Evolutionary conservation across 257 asterid species (phyloP).

Genomic region (Solanum stenotomum): DNA sequence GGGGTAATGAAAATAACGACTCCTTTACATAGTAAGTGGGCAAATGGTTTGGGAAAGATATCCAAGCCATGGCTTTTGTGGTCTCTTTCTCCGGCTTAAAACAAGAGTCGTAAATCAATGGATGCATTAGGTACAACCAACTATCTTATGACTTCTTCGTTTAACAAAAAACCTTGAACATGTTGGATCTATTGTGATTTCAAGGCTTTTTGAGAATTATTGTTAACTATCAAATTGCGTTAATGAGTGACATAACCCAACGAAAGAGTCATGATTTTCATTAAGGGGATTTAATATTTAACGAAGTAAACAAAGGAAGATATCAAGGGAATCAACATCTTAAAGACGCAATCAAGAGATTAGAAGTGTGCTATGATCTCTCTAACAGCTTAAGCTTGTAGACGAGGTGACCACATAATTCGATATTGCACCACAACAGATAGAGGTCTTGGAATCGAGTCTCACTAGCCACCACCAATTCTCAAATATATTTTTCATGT

Average conservation of each 20-base stretch:
- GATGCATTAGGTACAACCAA: too few species aligned
- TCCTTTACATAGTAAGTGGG: too few species aligned
- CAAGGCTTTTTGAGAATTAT: not conserved
- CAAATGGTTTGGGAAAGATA: too few species aligned
- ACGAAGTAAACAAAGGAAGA: not conserved
- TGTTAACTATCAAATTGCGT: not conserved
- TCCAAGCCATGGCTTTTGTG: too few species aligned
- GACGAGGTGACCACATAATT: not conserved
- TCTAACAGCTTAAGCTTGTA: too few species aligned
- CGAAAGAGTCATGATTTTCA: not conserved
- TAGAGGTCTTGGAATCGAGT: not conserved
- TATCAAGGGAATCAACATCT: not conserved
- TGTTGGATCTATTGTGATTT: not conserved
- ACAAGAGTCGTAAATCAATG: too few species aligned
- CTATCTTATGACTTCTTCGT: conserved; percentile 12
- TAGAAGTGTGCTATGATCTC: not conserved
- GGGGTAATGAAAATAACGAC: too few species aligned
- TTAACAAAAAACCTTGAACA: not conserved
- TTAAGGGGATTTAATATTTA: not conserved
- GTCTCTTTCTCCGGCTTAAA: too few species aligned
- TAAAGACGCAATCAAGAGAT: not conserved
- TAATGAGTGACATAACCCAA: not conserved
- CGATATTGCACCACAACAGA: not conserved
- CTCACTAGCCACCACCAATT: not conserved
- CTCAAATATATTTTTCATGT: not conserved